phyloP scores from a whole-genome alignment of 2,329 filamentous ascomycete genomes.

The Cladorrhinum sp. region DNA sequence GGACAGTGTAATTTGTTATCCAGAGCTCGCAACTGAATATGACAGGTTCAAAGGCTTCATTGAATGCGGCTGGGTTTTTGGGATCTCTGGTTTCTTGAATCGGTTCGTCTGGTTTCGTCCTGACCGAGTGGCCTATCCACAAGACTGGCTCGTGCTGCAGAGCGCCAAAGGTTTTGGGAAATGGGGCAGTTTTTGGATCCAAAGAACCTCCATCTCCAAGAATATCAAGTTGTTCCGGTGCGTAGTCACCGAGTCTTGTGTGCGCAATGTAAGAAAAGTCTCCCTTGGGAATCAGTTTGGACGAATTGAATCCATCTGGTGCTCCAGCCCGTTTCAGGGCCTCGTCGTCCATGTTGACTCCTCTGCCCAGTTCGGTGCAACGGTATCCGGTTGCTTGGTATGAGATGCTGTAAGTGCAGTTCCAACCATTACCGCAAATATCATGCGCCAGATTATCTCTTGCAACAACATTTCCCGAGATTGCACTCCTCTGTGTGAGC shows the following conservation, averaged over 20 bases:
- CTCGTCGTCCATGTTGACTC: constrained; percentile 28
- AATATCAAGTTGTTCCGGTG: constrained; percentile 30
- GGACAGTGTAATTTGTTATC: constrained; percentile 35
- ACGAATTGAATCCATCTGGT: constrained; percentile 34
- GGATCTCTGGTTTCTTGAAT: constrained; percentile 23
- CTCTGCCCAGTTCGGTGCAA: constrained; percentile 35
- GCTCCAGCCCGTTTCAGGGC: constrained; percentile 25
- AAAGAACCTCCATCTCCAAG: constrained; percentile 29
- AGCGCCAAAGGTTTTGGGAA: constrained; percentile 35
- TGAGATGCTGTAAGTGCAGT: constrained; percentile 38
- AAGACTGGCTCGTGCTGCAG: constrained; percentile 40
- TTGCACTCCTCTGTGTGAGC: constrained; percentile 21
- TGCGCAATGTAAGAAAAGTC: constrained; percentile 35
- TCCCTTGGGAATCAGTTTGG: constrained; percentile 34
- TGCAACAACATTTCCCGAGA: constrained; percentile 24
- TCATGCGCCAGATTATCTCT: constrained; percentile 33
- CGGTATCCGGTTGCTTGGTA: constrained; percentile 41
- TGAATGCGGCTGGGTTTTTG: constrained; percentile 30
- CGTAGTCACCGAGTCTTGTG: constrained; percentile 36
- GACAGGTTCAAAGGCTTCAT: constrained; percentile 34
- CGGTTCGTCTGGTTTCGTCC: constrained; percentile 23
- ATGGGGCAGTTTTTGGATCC: constrained; percentile 29
- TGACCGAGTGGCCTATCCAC: constrained; percentile 37
- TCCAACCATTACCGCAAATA: constrained; percentile 38
- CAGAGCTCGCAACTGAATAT: constrained; percentile 40